These are phyloP conservation scores for Ballota nigra DNA, from an alignment of 257 asterid species.

Conservation along the genomic window DNA sequence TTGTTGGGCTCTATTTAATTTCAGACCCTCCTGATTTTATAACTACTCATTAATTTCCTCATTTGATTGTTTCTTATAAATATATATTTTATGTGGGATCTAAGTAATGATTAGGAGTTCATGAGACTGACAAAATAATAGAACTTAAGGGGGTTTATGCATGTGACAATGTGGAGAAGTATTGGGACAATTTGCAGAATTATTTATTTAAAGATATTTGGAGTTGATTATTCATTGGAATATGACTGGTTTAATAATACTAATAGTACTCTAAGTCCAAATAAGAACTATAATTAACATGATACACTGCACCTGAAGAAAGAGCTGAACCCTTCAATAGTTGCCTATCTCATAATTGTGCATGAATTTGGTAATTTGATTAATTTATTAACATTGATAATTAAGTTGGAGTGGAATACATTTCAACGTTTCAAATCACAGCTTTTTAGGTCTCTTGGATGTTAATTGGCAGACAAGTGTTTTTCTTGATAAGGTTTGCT, in stretches of 20 bases:
- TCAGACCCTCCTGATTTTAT: conserved; percentile 33
- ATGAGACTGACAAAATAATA: conserved; percentile 44
- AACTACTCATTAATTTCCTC: conserved; percentile 25
- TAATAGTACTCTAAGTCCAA: not conserved
- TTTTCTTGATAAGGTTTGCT: not conserved
- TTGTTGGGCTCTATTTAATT: conserved; percentile 41
- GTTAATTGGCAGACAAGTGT: conserved; percentile 9
- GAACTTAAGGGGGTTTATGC: conserved; percentile 40
- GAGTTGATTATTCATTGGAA: conserved; percentile 11
- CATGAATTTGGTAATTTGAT: conserved; percentile 30
- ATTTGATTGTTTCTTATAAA: conserved; percentile 19
- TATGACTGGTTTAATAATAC: conserved; percentile 22
- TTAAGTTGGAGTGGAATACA: conserved; percentile 23
- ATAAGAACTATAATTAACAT: conserved; percentile 16
- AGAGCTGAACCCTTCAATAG: conserved; percentile 23
- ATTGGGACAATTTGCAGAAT: conserved; percentile 38
- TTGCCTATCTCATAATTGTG: conserved; percentile 23
- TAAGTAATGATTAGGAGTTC: conserved; percentile 58
- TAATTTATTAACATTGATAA: not conserved
- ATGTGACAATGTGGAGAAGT: conserved; percentile 70
- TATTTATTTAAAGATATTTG: not conserved
- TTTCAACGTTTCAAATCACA: conserved; percentile 23
- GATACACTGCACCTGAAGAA: conserved; percentile 43
- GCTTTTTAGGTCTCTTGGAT: conserved; percentile 20
- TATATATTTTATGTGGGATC: conserved; percentile 47